These are phyloP conservation scores for Aspergillus egyptiacus DNA, from an alignment of 495 filamentous ascomycete genomes.

Conservation along the genomic window DNA sequence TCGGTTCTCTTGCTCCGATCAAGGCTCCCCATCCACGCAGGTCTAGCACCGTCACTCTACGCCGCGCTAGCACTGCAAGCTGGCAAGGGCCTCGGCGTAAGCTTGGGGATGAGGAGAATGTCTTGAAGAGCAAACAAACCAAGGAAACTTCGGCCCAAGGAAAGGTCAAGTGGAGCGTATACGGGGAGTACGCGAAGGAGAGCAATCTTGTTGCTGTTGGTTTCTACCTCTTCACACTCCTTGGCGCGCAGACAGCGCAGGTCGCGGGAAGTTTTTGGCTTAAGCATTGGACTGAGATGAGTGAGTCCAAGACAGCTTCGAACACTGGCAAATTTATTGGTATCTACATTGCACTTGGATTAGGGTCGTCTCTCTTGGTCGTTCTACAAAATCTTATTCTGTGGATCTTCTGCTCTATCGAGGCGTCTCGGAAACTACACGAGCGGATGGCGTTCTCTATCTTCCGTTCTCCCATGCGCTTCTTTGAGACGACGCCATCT, in stretches of 20 bases:
- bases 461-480: conserved; percentile 97
- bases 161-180: conserved; percentile 94
- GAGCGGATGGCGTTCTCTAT: conserved; percentile 98
- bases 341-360: conserved; percentile 87
- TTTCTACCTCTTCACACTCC: conserved; percentile 70
- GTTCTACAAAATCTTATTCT: conserved; percentile 91
- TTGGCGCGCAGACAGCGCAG: conserved; percentile 74
- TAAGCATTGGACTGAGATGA: conserved; percentile 83
- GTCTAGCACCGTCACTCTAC: conserved; percentile 67
- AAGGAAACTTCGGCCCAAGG: conserved; percentile 89
- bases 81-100: conserved; percentile 82
- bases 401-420: conserved; percentile 99
- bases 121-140: conserved; percentile 69
- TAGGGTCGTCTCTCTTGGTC: conserved; percentile 80
- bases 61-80: conserved; percentile 85
- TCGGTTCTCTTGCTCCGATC: conserved; percentile 68
- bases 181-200: conserved; percentile 83
- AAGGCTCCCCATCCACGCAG: conserved; percentile 51
- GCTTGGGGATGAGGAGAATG: conserved; percentile 74
- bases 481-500: conserved; percentile 98
- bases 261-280: conserved; percentile 86
- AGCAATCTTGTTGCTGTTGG: conserved; percentile 80
- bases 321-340: conserved; percentile 85
- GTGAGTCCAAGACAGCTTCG: conserved; percentile 59
- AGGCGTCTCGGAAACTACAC: conserved; percentile 94